phyloP scores from a whole-genome alignment of 1,284 basidiomycete species.

The Ustilago vetiveriae region DNA sequence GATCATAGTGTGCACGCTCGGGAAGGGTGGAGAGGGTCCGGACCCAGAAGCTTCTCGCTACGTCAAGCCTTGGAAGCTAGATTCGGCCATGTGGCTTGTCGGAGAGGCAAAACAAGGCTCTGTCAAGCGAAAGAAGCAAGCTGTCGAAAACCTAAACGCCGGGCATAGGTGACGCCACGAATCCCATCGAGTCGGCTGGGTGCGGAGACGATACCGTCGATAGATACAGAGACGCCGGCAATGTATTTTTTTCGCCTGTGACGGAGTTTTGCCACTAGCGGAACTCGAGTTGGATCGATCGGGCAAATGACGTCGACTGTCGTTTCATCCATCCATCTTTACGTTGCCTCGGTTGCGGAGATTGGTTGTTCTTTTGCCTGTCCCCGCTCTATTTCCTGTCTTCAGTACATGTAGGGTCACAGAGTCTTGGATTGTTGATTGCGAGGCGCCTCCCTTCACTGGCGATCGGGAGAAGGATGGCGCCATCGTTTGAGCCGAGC shows the following conservation, averaged over 20 bases:
- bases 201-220: too few species aligned
- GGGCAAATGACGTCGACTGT: too few species aligned
- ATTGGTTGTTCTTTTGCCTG: too few species aligned
- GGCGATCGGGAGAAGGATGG: neutral
- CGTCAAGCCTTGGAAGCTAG: too few species aligned
- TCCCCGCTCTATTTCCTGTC: too few species aligned
- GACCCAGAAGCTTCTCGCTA: neutral
- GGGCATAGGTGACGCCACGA: neutral
- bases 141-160: neutral
- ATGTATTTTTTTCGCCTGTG: neutral
- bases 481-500: neutral
- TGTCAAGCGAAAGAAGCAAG: neutral
- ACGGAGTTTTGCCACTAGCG: neutral
- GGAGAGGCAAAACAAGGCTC: neutral
- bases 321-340: too few species aligned
- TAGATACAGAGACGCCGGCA: neutral
- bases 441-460: neutral
- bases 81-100: constrained; percentile 2
- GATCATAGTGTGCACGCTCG: too few species aligned
- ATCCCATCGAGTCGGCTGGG: too few species aligned
- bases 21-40: too few species aligned
- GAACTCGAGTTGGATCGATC: neutral
- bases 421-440: too few species aligned
- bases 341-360: neutral
- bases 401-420: too few species aligned